Conservation (phyloP, 768 basidiomycete species). For the Boletus reticulatus region DNA sequence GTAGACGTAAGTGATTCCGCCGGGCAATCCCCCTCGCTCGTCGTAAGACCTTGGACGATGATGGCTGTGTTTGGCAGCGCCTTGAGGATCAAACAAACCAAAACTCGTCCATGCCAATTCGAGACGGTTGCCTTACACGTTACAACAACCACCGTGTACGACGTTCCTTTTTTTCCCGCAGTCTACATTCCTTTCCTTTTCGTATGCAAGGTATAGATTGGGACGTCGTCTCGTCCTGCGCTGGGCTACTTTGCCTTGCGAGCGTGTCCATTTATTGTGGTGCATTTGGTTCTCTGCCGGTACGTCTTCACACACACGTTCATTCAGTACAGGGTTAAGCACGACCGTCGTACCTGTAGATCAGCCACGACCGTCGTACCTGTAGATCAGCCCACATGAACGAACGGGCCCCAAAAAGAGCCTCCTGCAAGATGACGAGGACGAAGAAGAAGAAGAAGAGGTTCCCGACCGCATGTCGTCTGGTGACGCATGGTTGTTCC, state of each 20-base stretch:
- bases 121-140: too few species aligned
- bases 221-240: slow-evolving; percentile 66
- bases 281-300: slow-evolving; percentile 65
- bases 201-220: slow-evolving; percentile 39
- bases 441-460: slow-evolving; percentile 59
- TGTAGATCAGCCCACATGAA: slow-evolving; percentile 7
- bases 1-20: too few species aligned
- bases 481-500: slow-evolving; percentile 72
- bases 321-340: not conserved
- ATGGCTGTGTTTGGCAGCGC: slow-evolving; percentile 1
- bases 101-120: slow-evolving; percentile 12
- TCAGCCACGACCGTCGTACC: not conserved
- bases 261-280: slow-evolving; percentile 67
- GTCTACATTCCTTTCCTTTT: not conserved
- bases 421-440: slow-evolving; percentile 40
- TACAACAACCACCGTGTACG: not conserved
- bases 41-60: too few species aligned
- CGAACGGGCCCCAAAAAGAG: not conserved
- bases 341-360: slow-evolving; percentile 3
- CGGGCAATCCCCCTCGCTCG: too few species aligned
- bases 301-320: slow-evolving; percentile 32
- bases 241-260: slow-evolving; percentile 65
- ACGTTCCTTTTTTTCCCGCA: not conserved
- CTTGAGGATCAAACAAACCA: slow-evolving; percentile 13
- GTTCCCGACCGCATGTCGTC: slow-evolving; percentile 59